Evolutionary conservation across 2,329 filamentous ascomycete species (phyloP).

Genomic region (Fusarium irregulare): DNA sequence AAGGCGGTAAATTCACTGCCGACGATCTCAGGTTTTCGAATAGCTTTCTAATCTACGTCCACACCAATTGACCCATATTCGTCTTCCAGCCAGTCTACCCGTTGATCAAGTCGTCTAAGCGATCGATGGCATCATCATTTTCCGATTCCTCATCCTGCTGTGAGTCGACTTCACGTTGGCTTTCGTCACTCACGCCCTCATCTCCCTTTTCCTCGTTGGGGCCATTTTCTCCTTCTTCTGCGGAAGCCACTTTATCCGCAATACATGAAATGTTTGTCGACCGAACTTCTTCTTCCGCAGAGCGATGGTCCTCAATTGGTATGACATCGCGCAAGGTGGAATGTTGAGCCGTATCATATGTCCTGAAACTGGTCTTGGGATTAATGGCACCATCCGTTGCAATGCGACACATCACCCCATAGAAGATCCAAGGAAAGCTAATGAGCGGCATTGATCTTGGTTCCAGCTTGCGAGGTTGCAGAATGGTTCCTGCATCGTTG

Average conservation of each 20-base stretch:
- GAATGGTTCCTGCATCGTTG: constrained; percentile 50
- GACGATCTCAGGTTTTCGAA: neutral
- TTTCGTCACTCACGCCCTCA: neutral
- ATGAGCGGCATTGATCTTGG: constrained; percentile 79
- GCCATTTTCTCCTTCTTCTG: neutral
- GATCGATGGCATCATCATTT: constrained; percentile 39
- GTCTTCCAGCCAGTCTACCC: neutral
- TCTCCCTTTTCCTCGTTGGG: neutral
- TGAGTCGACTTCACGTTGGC: neutral
- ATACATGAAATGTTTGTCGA: neutral
- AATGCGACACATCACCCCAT: constrained; percentile 62
- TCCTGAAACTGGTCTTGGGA: constrained; percentile 17
- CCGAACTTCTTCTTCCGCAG: neutral
- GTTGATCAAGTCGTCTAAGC: constrained; percentile 30
- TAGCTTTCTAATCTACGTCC: neutral
- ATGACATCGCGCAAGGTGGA: neutral
- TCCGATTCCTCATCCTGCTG: neutral
- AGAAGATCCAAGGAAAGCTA: constrained; percentile 94
- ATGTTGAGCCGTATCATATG: neutral
- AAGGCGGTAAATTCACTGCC: constrained; percentile 54
- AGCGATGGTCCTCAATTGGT: neutral
- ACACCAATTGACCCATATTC: neutral
- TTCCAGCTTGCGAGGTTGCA: constrained; percentile 38
- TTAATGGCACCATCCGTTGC: constrained; percentile 37
- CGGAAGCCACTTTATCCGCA: neutral